These are phyloP conservation scores for Schoenoplectus triqueter DNA, from an alignment of 202 grass and related monocot species.

Conservation along the genomic window DNA sequence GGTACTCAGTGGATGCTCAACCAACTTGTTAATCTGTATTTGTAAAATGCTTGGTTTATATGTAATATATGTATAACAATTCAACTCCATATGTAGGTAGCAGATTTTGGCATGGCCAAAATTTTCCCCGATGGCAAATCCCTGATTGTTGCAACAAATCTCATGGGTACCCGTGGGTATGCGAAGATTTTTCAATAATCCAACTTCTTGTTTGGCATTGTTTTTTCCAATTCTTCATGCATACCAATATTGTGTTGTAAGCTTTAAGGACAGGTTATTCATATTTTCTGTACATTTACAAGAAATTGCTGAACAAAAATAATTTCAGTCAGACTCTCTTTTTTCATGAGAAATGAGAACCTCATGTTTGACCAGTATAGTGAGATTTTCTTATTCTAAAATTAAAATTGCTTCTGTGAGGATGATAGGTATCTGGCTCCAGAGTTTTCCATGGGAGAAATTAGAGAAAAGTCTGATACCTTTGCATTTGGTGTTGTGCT, in stretches of 20 bases:
- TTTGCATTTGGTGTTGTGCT: conserved; percentile 96
- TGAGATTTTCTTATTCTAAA: background rate
- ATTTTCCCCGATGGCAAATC: conserved; percentile 71
- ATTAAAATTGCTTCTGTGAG: background rate
- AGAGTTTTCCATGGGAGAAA: conserved; percentile 82
- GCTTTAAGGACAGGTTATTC: background rate
- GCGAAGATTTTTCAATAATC: background rate
- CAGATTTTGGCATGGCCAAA: conserved; percentile 96
- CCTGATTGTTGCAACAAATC: conserved; percentile 72
- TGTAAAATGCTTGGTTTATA: conserved; percentile 31
- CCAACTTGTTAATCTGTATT: conserved; percentile 33
- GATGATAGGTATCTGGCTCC: conserved; percentile 72
- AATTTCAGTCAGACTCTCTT: background rate
- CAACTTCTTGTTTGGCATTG: background rate
- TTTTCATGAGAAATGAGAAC: background rate
- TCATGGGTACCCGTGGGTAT: conserved; percentile 94
- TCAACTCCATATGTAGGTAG: conserved; percentile 61
- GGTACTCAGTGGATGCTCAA: conserved; percentile 43
- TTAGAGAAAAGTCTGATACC: conserved; percentile 91
- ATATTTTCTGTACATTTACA: conserved; percentile 26
- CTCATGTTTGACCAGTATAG: background rate
- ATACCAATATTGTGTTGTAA: background rate
- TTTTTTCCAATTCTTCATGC: background rate
- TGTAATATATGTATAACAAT: conserved; percentile 21
- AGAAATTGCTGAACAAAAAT: conserved; percentile 5